Evolutionary conservation across 768 basidiomycete genomes (phyloP).

Genomic region (Calvatia gigantea): DNA sequence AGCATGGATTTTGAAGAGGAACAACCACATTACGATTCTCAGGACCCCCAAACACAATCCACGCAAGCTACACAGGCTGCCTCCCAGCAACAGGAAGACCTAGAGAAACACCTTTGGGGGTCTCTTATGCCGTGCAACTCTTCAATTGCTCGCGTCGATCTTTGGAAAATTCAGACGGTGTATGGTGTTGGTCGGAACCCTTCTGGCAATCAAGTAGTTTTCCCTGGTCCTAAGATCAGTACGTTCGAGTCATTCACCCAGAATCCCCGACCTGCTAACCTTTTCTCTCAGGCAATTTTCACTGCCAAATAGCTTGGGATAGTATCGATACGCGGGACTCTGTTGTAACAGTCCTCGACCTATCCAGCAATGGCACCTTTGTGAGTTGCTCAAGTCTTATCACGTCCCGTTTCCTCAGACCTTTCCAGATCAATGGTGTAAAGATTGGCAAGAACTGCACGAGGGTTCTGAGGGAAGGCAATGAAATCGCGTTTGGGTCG

Average conservation of each 20-base stretch:
- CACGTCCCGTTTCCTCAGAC: background rate
- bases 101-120: conserved; percentile 60
- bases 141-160: conserved; percentile 52
- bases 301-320: conserved; percentile 60
- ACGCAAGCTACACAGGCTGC: conserved; percentile 44
- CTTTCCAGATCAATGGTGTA: conserved; percentile 57
- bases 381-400: conserved; percentile 33
- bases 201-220: conserved; percentile 46
- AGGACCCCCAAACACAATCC: conserved; percentile 40
- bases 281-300: conserved; percentile 44
- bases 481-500: conserved; percentile 85
- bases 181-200: conserved; percentile 55
- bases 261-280: background rate
- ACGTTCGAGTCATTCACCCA: conserved; percentile 23
- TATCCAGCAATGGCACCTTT: conserved; percentile 73
- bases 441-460: conserved; percentile 57
- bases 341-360: conserved; percentile 48
- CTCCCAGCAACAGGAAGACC: conserved; percentile 28
- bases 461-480: conserved; percentile 68
- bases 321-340: conserved; percentile 38
- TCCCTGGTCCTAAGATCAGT: conserved; percentile 77
- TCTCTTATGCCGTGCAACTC: conserved; percentile 63
- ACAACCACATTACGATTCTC: conserved; percentile 21
- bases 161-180: conserved; percentile 47
- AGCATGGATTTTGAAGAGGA: conserved; percentile 22